Evolutionary conservation across 2,329 filamentous ascomycete species (phyloP), one percentile per base, ranked within the genome.

Genomic region (Pseudocercospora pini-densiflorae): DNA sequence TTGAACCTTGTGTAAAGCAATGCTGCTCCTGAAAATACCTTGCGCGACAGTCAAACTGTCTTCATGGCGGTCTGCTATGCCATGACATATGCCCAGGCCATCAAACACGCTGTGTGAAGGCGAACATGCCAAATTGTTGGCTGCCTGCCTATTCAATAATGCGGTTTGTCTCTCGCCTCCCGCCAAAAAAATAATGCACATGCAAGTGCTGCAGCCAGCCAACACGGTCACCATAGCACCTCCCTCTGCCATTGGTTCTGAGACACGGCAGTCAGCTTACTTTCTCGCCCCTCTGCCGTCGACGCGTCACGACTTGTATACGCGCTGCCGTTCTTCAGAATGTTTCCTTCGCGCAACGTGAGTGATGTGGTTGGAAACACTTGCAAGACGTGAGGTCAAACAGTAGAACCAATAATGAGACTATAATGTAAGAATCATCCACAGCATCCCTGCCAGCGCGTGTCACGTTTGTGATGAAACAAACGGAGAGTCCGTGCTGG

Each of bases 351-450:
- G 51, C 51, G 21, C 51, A 31, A 31, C 51, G 27, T 27, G 24
- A 16, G 51, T 31, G 33, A 27, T 31, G 51, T 31, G 51, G 23
- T 47, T 24, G 23, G 14, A 45, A 19, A n/a, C 16, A 19, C 40
- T 43, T 43, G 40, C 40, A n/a, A 59, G 33, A 45, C 57, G 33
- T 59, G 31, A 59, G 31, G 57, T 45, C 57, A 29, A 43, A 45
- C 33, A 45, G 23, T 21, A 19, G 7, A 33, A 14, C n/a, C 54
- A 58, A 45, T 47, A 4, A n/a, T n/a, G 5, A 27, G 31, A 31
- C 19, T 9, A 29, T 47, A 21, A 23, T 23, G 31, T n/a, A n/a
- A n/a, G 24, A n/a, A 55, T 33, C 51, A 55, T 55, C 19, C 47
- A 51, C 47, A 51, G 3, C 10, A 51, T 51, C 47, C 47, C 51